Evolutionary conservation across 2,329 filamentous ascomycete genomes (phyloP).

Genomic region (Pseudogymnoascus sp.): DNA sequence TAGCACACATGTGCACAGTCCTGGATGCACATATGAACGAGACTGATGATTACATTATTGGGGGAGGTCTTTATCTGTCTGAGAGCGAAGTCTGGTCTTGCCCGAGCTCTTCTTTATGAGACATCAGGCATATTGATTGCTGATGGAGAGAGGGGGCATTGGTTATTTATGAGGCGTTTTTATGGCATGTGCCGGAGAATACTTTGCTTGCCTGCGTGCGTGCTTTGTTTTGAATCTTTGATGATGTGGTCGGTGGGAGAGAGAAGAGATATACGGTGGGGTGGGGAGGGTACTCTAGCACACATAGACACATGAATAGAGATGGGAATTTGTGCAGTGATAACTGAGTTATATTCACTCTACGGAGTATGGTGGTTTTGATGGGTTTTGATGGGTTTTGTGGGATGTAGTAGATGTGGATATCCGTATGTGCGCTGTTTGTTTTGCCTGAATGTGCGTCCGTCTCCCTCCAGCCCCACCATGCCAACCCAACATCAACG

Average conservation of each 20-base stretch:
- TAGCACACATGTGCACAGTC: not conserved
- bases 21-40: not conserved
- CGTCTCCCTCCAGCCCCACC: not conserved
- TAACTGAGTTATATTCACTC: not conserved
- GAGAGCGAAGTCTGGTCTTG: not conserved
- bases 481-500: not conserved
- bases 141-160: not conserved
- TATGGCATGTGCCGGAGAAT: constrained; percentile 2
- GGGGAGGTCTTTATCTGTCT: constrained; percentile 1
- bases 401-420: not conserved
- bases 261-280: not conserved
- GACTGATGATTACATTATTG: not conserved
- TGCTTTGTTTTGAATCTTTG: not conserved
- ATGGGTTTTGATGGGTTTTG: not conserved
- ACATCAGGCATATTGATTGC: not conserved
- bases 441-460: constrained; percentile 2
- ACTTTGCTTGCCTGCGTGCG: not conserved
- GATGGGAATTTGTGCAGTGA: not conserved
- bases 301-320: not conserved
- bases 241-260: not conserved
- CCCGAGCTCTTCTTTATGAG: not conserved
- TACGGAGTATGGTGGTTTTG: not conserved
- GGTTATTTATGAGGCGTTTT: not conserved
- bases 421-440: not conserved
- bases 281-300: not conserved